phyloP scores from a whole-genome alignment of 2,329 filamentous ascomycete species.

The Endocalyx cinctus region DNA sequence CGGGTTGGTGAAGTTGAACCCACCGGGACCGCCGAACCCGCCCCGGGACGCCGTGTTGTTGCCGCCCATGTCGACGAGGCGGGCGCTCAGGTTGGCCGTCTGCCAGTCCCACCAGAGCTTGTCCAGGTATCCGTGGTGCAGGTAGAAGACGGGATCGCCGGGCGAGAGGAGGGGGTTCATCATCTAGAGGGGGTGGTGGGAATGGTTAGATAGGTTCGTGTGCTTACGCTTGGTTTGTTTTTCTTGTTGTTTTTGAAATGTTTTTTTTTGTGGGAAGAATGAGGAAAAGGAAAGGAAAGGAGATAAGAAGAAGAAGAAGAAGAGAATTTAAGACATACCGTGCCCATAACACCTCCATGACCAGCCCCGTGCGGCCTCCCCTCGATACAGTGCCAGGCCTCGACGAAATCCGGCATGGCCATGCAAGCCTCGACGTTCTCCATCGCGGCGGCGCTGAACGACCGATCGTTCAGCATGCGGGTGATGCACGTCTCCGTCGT shows the following conservation, averaged over 20 bases:
- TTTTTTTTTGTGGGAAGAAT: background rate
- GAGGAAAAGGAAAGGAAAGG: background rate
- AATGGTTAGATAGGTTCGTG: background rate
- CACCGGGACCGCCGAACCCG: constrained; percentile 8
- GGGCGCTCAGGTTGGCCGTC: constrained; percentile 11
- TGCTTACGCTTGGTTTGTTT: background rate
- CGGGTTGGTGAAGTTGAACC: constrained; percentile 6
- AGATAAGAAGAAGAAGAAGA: no score
- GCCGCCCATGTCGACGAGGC: constrained; percentile 17
- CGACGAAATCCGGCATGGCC: constrained; percentile 2
- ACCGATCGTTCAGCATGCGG: constrained; percentile 15
- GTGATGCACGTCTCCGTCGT: constrained; percentile 19
- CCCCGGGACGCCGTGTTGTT: constrained; percentile 12
- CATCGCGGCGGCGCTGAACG: constrained; percentile 7
- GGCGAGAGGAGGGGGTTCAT: constrained; percentile 15
- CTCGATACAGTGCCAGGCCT: constrained; percentile 15
- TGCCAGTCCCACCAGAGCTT: constrained; percentile 23
- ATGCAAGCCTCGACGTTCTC: constrained; percentile 13
- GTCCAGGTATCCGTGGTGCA: constrained; percentile 22
- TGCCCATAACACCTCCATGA: constrained; percentile 16
- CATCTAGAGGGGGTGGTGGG: constrained; percentile 13
- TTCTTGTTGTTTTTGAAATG: no score
- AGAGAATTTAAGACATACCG: constrained; percentile 12
- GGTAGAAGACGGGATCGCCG: constrained; percentile 22
- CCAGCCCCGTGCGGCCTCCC: constrained; percentile 15